Evolutionary conservation across 768 basidiomycete species (phyloP), one percentile per base, ranked within the genome.

Genomic region (Lanmaoa rubissima): DNA sequence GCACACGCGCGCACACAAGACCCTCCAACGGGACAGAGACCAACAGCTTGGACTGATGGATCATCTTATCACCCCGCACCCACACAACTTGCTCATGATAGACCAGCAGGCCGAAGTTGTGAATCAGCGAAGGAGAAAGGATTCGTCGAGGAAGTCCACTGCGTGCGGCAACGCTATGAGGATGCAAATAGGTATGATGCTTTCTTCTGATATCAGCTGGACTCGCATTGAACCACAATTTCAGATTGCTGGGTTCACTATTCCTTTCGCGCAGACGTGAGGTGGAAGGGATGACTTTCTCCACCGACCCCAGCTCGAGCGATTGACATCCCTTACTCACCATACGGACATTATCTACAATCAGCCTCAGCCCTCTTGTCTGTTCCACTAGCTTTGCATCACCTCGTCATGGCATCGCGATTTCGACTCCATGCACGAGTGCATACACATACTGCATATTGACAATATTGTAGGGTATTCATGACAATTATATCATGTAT

Each of bases 151-250:
- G 82, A 86, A 68, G 69, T 74, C 1, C 65, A 73, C 35, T 72
- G 69, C 14, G 85, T 87, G 16, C 76, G 76, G 44, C 78, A 84
- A 56, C 79, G 77, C 14, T 91, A 91, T 55, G 86, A 85, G 66
- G 78, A 79, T 51, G 75, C 76, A 0, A 91, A 90, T 68, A 86
- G 75, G 89, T 86, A 43, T n/a, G 63, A 55, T n/a, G 24, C 48
- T 38, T 34, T 40, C 21, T 42, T 48, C 35, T 58, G 38, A 24
- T 16, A 19, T 46, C 35, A 38, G 8, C 50, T 26, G 53, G 14
- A 21, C 14, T 28, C 36, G 24, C 46, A 32, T 55, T 62, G 26
- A 66, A 43, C 43, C 24, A 51, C 50, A 48, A 47, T 49, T 38
- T 40, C 61, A 91, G 90, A 67, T 65, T 84, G 11, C 68, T 92